These are phyloP conservation scores for Taiozyma sp. DNA, from an alignment of 1,139 yeast genomes.

Conservation along the genomic window DNA sequence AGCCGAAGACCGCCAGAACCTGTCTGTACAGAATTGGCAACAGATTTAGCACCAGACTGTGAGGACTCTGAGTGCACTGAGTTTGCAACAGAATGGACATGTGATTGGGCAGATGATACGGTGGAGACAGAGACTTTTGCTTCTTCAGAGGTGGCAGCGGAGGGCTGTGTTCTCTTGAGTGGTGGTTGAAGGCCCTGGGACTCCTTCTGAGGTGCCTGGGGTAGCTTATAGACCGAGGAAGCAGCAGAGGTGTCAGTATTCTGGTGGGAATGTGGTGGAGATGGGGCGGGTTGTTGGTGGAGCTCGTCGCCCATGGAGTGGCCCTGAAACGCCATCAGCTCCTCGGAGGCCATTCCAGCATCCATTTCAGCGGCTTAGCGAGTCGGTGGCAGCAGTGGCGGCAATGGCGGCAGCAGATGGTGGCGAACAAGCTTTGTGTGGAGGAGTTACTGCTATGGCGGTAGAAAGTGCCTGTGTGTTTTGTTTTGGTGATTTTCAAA, in stretches of 20 bases:
- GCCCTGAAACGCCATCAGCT: background rate
- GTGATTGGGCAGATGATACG: conserved; percentile 1
- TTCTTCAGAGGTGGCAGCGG: conserved; percentile 1
- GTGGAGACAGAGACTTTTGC: conserved; percentile 3
- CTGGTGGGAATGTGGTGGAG: background rate
- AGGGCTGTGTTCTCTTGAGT: background rate
- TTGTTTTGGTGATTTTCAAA: background rate
- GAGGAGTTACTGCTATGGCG: background rate
- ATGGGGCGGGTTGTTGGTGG: background rate
- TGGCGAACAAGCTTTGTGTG: background rate
- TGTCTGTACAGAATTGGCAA: conserved; percentile 13
- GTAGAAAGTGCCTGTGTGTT: background rate
- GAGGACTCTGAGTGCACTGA: conserved; percentile 2
- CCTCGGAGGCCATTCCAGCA: background rate
- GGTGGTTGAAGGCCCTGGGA: conserved; percentile 1
- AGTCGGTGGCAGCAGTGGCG: background rate
- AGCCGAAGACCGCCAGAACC: conserved; percentile 18
- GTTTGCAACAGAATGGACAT: conserved; percentile 5
- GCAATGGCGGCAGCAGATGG: background rate
- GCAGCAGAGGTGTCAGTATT: background rate
- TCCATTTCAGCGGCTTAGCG: background rate
- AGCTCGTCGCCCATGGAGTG: background rate
- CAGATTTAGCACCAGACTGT: background rate
- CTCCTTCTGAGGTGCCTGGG: background rate
- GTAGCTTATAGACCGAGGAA: background rate